Evolutionary conservation across 1,139 yeast genomes (phyloP).

Genomic region (Wickerhamiella infanticola): DNA sequence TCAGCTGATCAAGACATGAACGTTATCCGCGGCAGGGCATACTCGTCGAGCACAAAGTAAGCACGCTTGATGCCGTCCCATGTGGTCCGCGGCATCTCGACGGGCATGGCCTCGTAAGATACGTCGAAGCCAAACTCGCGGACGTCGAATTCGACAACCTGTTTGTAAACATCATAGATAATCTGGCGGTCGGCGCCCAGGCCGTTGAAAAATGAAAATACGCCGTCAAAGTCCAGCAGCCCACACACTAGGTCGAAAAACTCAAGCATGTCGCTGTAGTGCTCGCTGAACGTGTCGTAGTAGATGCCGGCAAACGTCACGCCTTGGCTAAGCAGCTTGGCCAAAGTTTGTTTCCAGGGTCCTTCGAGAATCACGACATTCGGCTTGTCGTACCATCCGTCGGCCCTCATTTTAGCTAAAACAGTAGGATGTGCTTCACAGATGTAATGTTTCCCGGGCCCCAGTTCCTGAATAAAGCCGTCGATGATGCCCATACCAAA

Average conservation of each 20-base stretch:
- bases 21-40: slow-evolving; percentile 17
- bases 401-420: slow-evolving; percentile 42
- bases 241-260: slow-evolving; percentile 74
- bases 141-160: slow-evolving; percentile 67
- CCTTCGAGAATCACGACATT: slow-evolving; percentile 69
- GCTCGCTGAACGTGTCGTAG: slow-evolving; percentile 89
- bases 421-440: slow-evolving; percentile 96
- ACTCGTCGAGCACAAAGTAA: slow-evolving; percentile 26
- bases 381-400: slow-evolving; percentile 73
- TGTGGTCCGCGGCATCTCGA: slow-evolving; percentile 15
- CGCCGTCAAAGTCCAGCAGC: slow-evolving; percentile 49
- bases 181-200: slow-evolving; percentile 89
- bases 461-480: slow-evolving; percentile 44
- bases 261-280: slow-evolving; percentile 71
- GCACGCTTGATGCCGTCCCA: slow-evolving; percentile 61
- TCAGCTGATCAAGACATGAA: slow-evolving; percentile 9
- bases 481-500: slow-evolving; percentile 97
- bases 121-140: slow-evolving; percentile 61
- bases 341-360: slow-evolving; percentile 77
- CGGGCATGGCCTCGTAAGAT: slow-evolving; percentile 28
- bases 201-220: slow-evolving; percentile 85
- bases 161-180: slow-evolving; percentile 76
- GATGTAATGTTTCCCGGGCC: slow-evolving; percentile 63
- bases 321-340: slow-evolving; percentile 47
- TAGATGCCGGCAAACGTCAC: slow-evolving; percentile 79